phyloP scores from a whole-genome alignment of 139 green algal genomes.

The Tetraselmis striata region DNA sequence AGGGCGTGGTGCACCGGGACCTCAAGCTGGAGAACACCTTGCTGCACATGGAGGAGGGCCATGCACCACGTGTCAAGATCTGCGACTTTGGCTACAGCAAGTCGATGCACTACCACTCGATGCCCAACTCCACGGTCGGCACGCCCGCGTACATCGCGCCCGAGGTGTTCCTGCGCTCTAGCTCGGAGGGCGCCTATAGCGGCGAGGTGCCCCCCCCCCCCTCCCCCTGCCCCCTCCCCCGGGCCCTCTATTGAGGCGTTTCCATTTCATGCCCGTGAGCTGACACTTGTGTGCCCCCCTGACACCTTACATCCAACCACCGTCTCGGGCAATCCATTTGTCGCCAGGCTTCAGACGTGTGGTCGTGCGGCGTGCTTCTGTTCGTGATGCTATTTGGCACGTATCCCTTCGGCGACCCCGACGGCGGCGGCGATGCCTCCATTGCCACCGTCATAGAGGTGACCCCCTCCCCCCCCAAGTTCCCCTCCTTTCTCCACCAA shows the following conservation, averaged over 20 bases:
- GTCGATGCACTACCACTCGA: neutral
- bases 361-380: conserved; percentile 7
- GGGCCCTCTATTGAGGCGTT: neutral
- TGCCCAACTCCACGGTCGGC: conserved; percentile 51
- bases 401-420: conserved; percentile 3
- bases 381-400: conserved; percentile 11
- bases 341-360: conserved; percentile 1
- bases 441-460: neutral
- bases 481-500: neutral
- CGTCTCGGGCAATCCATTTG: no score
- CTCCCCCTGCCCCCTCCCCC: neutral
- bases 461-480: neutral
- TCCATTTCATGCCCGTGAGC: neutral
- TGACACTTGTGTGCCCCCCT: neutral
- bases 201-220: neutral
- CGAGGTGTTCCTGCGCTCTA: conserved; percentile 24
- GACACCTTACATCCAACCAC: no score
- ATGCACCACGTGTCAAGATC: conserved; percentile 22
- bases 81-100: conserved; percentile 30
- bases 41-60: conserved; percentile 2
- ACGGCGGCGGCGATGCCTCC: neutral
- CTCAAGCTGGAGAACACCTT: conserved; percentile 35
- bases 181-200: neutral
- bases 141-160: conserved; percentile 62
- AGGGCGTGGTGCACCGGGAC: conserved; percentile 46